phyloP scores from a whole-genome alignment of 768 basidiomycete species.

The Fomitopsis pulvina region DNA sequence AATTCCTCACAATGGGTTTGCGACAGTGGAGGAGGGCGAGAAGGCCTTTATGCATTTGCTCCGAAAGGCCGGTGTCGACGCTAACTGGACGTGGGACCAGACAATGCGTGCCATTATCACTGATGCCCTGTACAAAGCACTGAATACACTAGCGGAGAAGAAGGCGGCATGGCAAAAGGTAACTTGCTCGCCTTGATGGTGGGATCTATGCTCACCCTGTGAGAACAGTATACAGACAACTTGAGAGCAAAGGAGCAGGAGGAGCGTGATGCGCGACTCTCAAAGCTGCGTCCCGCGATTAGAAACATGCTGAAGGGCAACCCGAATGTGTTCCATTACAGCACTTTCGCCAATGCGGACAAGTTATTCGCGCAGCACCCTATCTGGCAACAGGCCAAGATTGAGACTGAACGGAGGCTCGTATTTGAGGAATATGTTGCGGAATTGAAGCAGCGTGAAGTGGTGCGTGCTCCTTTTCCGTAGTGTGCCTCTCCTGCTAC shows the following conservation, averaged over 20 bases:
- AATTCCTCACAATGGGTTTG: slow-evolving; percentile 86
- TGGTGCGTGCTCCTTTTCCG: slow-evolving; percentile 47
- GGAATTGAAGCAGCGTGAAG: slow-evolving; percentile 83
- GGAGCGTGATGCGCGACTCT: slow-evolving; percentile 75
- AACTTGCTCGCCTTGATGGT: slow-evolving; percentile 17
- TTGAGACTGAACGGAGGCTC: slow-evolving; percentile 78
- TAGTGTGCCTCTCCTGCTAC: slow-evolving; percentile 3
- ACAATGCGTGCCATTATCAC: slow-evolving; percentile 98
- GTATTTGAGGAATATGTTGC: slow-evolving; percentile 90
- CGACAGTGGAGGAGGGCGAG: slow-evolving; percentile 84
- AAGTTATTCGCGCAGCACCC: slow-evolving; percentile 80
- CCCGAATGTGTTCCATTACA: slow-evolving; percentile 86
- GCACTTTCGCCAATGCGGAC: slow-evolving; percentile 86
- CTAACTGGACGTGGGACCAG: slow-evolving; percentile 96
- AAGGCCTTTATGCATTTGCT: slow-evolving; percentile 90
- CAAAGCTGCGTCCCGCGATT: slow-evolving; percentile 81
- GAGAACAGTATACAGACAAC: slow-evolving; percentile 62
- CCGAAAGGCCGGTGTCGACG: slow-evolving; percentile 84
- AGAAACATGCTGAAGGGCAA: slow-evolving; percentile 83
- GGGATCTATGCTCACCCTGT: background rate
- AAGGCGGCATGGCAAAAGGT: slow-evolving; percentile 94
- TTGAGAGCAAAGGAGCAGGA: slow-evolving; percentile 80
- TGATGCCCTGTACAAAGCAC: slow-evolving; percentile 92
- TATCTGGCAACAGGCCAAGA: slow-evolving; percentile 83
- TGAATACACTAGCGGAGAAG: slow-evolving; percentile 91